Evolutionary conservation across 2,329 filamentous ascomycete species (phyloP).

Genomic region (Apiospora hydei): DNA sequence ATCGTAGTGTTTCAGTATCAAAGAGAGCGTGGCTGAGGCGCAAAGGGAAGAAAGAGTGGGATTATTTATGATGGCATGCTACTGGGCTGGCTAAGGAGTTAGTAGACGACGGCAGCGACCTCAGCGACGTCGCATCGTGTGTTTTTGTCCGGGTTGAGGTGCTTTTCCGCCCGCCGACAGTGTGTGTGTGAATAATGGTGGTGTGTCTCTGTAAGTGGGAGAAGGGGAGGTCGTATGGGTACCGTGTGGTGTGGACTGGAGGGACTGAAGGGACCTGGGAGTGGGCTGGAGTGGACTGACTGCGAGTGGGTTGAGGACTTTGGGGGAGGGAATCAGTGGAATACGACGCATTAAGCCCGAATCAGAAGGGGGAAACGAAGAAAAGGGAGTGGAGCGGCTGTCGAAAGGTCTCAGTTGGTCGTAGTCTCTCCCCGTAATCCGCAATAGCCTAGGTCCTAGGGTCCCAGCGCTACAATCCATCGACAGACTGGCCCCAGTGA

Average conservation of each 20-base stretch:
- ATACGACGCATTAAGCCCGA: slow-evolving; percentile 5
- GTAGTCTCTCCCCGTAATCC: neutral
- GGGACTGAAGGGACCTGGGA: neutral
- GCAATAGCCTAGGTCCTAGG: neutral
- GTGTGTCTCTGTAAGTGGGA: neutral
- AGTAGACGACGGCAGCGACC: neutral
- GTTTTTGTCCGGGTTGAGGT: slow-evolving; percentile 1
- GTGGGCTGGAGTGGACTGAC: neutral
- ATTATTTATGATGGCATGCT: slow-evolving; percentile 10
- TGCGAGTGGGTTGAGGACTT: neutral
- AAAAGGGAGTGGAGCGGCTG: slow-evolving; percentile 11
- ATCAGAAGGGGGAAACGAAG: slow-evolving; percentile 4
- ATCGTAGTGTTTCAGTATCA: slow-evolving; percentile 13
- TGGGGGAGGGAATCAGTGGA: too few relatives aligned
- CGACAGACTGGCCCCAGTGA: neutral
- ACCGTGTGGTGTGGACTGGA: neutral
- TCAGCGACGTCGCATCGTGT: slow-evolving; percentile 12
- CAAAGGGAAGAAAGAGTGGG: neutral
- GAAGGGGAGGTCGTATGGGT: neutral
- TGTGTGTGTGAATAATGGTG: slow-evolving; percentile 6
- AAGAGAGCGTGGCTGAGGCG: slow-evolving; percentile 4
- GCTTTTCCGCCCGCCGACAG: slow-evolving; percentile 6
- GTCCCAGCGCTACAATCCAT: neutral
- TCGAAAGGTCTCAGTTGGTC: neutral
- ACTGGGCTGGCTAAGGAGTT: neutral